These are phyloP conservation scores for Marasmius tenuissimus DNA, from an alignment of 1,284 basidiomycete species.

Conservation along the genomic window DNA sequence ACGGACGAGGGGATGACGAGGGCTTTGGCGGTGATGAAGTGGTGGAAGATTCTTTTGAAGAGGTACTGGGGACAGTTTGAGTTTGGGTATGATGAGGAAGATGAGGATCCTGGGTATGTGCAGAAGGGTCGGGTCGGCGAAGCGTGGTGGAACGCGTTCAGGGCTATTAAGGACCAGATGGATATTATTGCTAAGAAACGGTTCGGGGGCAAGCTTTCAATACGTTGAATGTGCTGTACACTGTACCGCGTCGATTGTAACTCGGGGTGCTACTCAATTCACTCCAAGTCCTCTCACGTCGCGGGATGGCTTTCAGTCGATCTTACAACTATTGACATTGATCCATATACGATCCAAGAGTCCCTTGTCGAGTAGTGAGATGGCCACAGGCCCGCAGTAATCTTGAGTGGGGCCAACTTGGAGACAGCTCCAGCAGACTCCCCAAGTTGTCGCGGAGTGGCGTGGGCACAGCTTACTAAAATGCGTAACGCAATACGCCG, in stretches of 20 bases:
- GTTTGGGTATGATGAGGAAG: conserved; percentile 34
- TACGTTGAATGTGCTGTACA: conserved; percentile 27
- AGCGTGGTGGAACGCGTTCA: conserved; percentile 79
- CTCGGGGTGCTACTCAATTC: no score
- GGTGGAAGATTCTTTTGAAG: conserved; percentile 73
- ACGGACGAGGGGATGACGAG: conserved; percentile 67
- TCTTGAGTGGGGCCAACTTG: no score
- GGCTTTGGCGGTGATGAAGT: conserved; percentile 69
- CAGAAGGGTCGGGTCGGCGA: conserved; percentile 46
- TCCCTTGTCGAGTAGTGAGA: no score
- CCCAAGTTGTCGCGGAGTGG: no score
- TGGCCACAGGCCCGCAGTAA: no score
- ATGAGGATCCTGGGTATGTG: conserved; percentile 27
- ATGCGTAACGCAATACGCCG: neutral
- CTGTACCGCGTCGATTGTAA: no score
- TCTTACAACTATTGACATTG: no score
- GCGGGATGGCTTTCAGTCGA: no score
- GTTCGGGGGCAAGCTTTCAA: conserved; percentile 65
- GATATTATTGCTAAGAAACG: conserved; percentile 57
- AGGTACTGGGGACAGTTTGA: conserved; percentile 58
- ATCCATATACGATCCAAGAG: no score
- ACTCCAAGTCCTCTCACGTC: no score
- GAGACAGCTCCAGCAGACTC: no score
- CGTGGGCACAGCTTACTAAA: neutral
- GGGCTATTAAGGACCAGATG: conserved; percentile 61